Conservation (phyloP, 164 flowering plant species). For the Chimonanthus praecox region DNA sequence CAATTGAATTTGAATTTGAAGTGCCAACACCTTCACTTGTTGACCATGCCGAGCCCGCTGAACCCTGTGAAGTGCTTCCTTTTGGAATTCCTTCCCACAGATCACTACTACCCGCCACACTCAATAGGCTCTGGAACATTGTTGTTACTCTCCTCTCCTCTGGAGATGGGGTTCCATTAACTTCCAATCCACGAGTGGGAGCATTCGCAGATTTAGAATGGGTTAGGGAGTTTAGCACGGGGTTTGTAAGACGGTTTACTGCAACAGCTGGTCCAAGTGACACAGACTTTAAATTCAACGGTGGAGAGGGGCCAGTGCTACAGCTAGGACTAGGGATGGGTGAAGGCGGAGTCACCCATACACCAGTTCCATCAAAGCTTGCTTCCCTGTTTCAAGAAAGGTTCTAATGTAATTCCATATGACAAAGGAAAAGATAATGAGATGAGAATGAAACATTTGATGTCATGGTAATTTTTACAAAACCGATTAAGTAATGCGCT, state of each 20-base stretch:
- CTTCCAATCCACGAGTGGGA: constrained; percentile 7
- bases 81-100: not conserved
- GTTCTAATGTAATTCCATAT: not conserved
- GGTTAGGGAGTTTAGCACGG: constrained; percentile 17
- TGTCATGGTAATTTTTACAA: not conserved
- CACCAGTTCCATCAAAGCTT: constrained; percentile 19
- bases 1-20: constrained; percentile 8
- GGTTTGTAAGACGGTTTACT: constrained; percentile 14
- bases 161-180: constrained; percentile 11
- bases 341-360: constrained; percentile 15
- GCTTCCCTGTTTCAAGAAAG: constrained; percentile 29
- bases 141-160: constrained; percentile 12
- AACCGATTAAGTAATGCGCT: too few species aligned
- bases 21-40: constrained; percentile 17
- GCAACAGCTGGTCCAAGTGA: not conserved
- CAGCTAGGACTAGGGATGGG: constrained; percentile 20
- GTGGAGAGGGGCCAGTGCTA: constrained; percentile 8
- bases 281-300: not conserved
- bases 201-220: constrained; percentile 21
- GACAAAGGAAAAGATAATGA: not conserved
- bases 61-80: constrained; percentile 18
- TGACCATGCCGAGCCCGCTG: constrained; percentile 21
- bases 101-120: not conserved
- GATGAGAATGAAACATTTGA: not conserved
- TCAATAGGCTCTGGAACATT: not conserved